Base-by-base conservation (phyloP, 768 basidiomycete species). In the Suillus paluster region DNA sequence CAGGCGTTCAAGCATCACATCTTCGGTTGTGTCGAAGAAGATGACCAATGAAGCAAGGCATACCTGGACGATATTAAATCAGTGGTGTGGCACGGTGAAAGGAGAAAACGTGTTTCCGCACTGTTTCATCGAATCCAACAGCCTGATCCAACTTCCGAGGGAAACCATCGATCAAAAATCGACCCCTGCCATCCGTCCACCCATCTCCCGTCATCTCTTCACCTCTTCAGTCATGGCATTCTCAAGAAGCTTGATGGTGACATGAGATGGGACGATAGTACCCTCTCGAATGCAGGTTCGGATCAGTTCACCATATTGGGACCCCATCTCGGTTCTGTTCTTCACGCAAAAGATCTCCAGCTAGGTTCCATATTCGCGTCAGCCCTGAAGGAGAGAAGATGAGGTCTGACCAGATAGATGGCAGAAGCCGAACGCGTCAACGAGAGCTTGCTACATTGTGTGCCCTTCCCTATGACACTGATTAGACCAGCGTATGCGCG, bases 71-170 rank as follows among this genome's bases (percentile, higher is more conserved):
- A 54, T 1, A 53, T 39, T 21, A 58, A 15, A 33, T 54, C 55
- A 53, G 46, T 36, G 39, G 25, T 27, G 19, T 55, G 19, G 39
- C 9, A 46, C 2, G 25, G 33, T 19, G 25, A 9, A 27, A 6
- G n/a, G 57, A 23, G 39, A 17, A n/a, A 53, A 64, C 3, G 45
- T n/a, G 23, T 1, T 10, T 4, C 75, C 84, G 59, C 66, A 95
- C 97, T 52, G 87, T 82, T 67, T 91, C 81, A 70, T 99, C 97
- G 71, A 98, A 99, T 73, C 88, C 88, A 70, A 89, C 63, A 0
- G 96, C 97, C 77, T 99, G 97, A 73, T 99, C 97, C 95, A 99
- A 95, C 82, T 99, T 95, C 63, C 97, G 86, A 59, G 97, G 97
- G 78, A 99, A 99, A 1, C 97, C 97, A 65, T 99, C 97, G 64